phyloP scores from a whole-genome alignment of 768 basidiomycete genomes.

The Tricholoma hemisulphureum region DNA sequence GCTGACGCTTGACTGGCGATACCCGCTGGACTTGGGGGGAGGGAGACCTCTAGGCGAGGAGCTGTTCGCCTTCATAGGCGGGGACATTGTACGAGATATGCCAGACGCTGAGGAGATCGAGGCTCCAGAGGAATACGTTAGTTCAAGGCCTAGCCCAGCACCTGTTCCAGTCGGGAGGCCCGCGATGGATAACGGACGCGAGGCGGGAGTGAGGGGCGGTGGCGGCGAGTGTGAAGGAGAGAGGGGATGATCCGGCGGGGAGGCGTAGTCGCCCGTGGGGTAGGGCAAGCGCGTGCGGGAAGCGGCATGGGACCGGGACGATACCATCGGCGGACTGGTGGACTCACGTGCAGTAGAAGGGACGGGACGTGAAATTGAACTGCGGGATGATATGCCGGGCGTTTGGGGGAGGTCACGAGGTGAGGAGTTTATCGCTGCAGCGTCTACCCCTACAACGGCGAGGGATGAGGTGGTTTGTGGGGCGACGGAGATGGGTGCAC shows the following conservation, averaged over 20 bases:
- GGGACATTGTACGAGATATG: constrained; percentile 16
- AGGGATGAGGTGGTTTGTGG: constrained; percentile 51
- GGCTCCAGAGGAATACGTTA: constrained; percentile 25
- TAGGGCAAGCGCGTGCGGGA: constrained; percentile 68
- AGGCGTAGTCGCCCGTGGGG: constrained; percentile 80
- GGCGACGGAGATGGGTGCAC: constrained; percentile 43
- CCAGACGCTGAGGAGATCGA: constrained; percentile 23
- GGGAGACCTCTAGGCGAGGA: constrained; percentile 36
- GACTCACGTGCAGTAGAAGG: constrained; percentile 56
- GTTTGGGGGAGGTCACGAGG: neutral
- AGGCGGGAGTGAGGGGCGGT: constrained; percentile 53
- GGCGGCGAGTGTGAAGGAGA: constrained; percentile 46
- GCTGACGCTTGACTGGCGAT: constrained; percentile 56
- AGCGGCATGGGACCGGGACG: constrained; percentile 34
- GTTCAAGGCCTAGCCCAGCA: constrained; percentile 24
- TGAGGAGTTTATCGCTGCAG: neutral
- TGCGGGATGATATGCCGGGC: constrained; percentile 21
- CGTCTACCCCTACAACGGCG: constrained; percentile 30
- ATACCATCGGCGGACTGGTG: constrained; percentile 61
- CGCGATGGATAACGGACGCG: constrained; percentile 50
- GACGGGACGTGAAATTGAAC: constrained; percentile 36
- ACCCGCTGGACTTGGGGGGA: constrained; percentile 36
- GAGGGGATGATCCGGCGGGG: constrained; percentile 52
- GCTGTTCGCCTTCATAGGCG: constrained; percentile 13
- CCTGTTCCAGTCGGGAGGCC: constrained; percentile 15